Evolutionary conservation across 1,284 basidiomycete species (phyloP).

Genomic region (Ganoderma lingzhi): DNA sequence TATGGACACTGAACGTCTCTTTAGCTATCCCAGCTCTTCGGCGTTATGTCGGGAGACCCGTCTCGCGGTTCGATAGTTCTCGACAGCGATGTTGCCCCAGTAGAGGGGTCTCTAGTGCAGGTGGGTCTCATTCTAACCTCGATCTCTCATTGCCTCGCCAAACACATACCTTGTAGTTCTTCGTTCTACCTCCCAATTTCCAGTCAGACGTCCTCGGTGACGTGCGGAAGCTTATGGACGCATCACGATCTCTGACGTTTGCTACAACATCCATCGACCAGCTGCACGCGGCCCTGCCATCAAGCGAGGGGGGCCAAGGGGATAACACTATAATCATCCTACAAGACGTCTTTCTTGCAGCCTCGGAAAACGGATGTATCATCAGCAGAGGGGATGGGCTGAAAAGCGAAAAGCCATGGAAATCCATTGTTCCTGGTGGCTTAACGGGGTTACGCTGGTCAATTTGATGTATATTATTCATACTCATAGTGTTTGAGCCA

Average conservation of each 20-base stretch:
- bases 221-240: constrained; percentile 1
- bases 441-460: constrained; percentile 9
- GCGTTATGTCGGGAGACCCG: constrained; percentile 83
- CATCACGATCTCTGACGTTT: constrained; percentile 26
- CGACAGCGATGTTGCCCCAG: constrained; percentile 67
- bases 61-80: constrained; percentile 79
- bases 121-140: constrained; percentile 47
- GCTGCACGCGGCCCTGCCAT: constrained; percentile 1
- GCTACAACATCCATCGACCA: constrained; percentile 29
- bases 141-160: constrained; percentile 21
- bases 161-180: constrained; percentile 17
- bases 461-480: background rate
- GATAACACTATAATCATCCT: constrained; percentile 36
- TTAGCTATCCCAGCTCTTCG: constrained; percentile 57
- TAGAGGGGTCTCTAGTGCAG: constrained; percentile 65
- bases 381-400: constrained; percentile 35
- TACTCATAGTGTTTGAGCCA: background rate
- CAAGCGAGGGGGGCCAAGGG: constrained; percentile 21
- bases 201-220: constrained; percentile 18
- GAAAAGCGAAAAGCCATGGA: constrained; percentile 43
- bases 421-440: constrained; percentile 45
- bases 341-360: constrained; percentile 55
- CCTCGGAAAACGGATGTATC: constrained; percentile 67
- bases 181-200: constrained; percentile 18
- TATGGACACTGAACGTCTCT: background rate